Percentiles rank a stretch among this genome's conserved stretches.
phyloP scores from a whole-genome alignment of 192 early-diverging fungal species.

The Backusella mclennaniae region DNA sequence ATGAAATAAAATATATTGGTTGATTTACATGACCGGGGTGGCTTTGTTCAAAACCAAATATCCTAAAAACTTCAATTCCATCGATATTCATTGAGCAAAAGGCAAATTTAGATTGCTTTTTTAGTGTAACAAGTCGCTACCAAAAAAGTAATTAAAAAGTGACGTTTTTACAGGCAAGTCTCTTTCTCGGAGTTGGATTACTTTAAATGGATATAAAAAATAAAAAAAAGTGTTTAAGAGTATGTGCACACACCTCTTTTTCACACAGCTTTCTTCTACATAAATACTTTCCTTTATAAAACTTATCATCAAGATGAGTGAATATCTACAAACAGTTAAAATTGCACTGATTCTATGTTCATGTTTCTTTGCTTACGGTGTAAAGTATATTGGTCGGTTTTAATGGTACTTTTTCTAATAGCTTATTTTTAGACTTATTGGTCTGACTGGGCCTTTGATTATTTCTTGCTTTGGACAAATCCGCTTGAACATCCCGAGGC shows the following conservation, averaged over 20 bases:
- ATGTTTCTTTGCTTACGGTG: slow-evolving; percentile 29
- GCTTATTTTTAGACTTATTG: slow-evolving; percentile 16
- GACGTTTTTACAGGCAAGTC: not conserved
- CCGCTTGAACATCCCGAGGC: slow-evolving; percentile 16
- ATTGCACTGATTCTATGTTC: slow-evolving; percentile 22
- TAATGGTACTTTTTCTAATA: not conserved
- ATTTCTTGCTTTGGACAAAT: slow-evolving; percentile 29
- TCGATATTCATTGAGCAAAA: not conserved
- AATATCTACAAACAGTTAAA: slow-evolving; percentile 13
- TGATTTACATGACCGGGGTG: not conserved
- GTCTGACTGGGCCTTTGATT: slow-evolving; percentile 33
- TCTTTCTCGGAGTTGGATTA: not conserved
- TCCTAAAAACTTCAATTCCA: not conserved
- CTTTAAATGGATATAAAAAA: not conserved
- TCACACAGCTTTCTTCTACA: not conserved
- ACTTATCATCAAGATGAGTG: not conserved
- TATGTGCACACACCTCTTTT: not conserved
- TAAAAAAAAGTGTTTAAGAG: not conserved
- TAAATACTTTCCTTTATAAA: not conserved
- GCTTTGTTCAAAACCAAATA: not conserved
- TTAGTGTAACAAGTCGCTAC: not conserved
- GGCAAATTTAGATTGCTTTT: not conserved
- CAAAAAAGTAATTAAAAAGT: not conserved
- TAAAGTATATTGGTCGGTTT: not conserved
- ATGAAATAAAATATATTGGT: not conserved